Evolutionary conservation across 208 protist species (phyloP), one percentile per base, ranked within the genome.

Genomic region (Leishmania tarentolae): DNA sequence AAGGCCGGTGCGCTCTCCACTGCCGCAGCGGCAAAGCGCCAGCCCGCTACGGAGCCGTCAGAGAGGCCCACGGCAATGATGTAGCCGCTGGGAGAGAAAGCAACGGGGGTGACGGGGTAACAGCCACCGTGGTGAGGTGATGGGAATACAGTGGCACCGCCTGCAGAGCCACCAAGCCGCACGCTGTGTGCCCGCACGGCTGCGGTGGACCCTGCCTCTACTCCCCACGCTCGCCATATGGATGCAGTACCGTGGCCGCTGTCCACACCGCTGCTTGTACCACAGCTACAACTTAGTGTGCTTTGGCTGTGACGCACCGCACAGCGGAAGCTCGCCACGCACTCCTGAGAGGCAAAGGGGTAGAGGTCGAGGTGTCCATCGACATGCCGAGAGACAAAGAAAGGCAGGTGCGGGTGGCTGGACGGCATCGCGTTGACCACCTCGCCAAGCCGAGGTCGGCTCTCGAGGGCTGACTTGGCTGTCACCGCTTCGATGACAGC

Each of bases 331-430:
- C 80, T 92, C 11, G 89, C 91, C 24, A 96, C 80, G 82, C 92
- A 95, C 79, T 91, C 88, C 47, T 81, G 84, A 47, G 87, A 92
- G 73, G 91, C 90, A 65, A 96, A 97, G 59, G 89, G 87, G 82
- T 95, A 96, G 35, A 97, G 79, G 74, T 97, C 94, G 19, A 96
- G 81, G 81, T 89, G 84, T 21, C 90, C 91, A 68, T 96, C 93
- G 15, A 53, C 85, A 69, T 93, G 86, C 46, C 79, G 75, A 24
- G 87, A 76, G 61, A 96, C 78, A 79, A 92, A 97, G 82, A 96
- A 97, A 47, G 94, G 94, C 2, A 97, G 79, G 76, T 95, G 90
- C 2, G 94, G 94, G 86, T 97, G 94, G 11, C 92, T 82, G 19
- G 84, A 78, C 65, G 91, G 88, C 72, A 71, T 63, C 50, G 75